Percentiles rank a stretch among this genome's conserved stretches.
These are phyloP conservation scores for Gomphus sp. DNA, from an alignment of 1,284 basidiomycete genomes.

Conservation along the genomic window DNA sequence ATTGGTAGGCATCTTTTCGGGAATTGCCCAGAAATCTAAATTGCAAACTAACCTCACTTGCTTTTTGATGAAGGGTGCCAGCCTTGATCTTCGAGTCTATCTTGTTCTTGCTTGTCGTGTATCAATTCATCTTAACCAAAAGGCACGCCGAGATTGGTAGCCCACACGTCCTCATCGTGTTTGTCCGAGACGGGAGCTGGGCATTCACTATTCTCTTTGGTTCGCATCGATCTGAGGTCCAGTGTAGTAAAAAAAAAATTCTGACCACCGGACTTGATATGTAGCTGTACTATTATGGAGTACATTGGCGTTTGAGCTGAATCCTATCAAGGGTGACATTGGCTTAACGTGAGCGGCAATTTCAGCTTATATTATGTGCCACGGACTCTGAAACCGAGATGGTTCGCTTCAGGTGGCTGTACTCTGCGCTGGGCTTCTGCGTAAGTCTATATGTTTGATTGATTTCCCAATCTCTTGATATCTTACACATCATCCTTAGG, in stretches of 20 bases:
- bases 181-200: constrained; percentile 17
- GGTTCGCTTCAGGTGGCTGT: background rate
- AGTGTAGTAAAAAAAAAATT: too few species aligned
- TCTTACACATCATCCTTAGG: background rate
- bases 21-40: too few species aligned
- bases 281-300: constrained; percentile 1
- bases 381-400: background rate
- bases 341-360: constrained; percentile 1
- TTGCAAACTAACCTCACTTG: too few species aligned
- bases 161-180: constrained; percentile 8
- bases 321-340: constrained; percentile 1
- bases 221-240: background rate
- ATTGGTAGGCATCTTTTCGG: background rate
- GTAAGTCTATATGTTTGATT: background rate
- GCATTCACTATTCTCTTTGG: constrained; percentile 15
- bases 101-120: constrained; percentile 2
- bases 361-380: background rate
- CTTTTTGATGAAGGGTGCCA: constrained; percentile 1
- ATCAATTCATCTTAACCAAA: constrained; percentile 2
- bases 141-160: background rate
- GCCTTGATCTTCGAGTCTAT: background rate
- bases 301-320: background rate
- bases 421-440: background rate
- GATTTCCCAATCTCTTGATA: background rate
- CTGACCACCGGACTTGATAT: too few species aligned